These are phyloP conservation scores for Ophiorrhiza pumila DNA, from an alignment of 257 asterid genomes.

Conservation along the genomic window DNA sequence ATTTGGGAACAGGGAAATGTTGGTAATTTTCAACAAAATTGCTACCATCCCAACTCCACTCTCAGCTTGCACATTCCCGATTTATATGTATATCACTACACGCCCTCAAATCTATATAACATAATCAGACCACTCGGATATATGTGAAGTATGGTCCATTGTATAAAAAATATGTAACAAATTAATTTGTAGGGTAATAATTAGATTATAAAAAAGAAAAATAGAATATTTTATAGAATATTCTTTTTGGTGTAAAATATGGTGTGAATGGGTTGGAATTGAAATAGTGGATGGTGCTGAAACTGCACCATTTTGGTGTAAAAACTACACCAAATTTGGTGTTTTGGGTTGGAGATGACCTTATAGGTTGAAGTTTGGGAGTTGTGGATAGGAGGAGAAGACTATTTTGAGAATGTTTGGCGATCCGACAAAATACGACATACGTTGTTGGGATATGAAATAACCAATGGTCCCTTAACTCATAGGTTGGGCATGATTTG, in stretches of 20 bases:
- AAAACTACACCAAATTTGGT: too few relatives aligned
- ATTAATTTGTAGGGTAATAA: too few relatives aligned
- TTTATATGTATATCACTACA: neutral
- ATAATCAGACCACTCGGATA: slow-evolving; percentile 76
- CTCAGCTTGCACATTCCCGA: neutral
- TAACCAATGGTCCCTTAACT: too few relatives aligned
- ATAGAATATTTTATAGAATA: too few relatives aligned
- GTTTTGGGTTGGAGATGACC: slow-evolving; percentile 51
- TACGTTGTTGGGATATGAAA: slow-evolving; percentile 18
- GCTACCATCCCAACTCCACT: neutral
- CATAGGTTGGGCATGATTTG: too few relatives aligned
- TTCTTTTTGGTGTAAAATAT: too few relatives aligned
- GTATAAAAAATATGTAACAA: too few relatives aligned
- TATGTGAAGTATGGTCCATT: slow-evolving; percentile 81
- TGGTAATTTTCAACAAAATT: neutral
- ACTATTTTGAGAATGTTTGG: slow-evolving; percentile 19
- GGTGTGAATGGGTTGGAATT: too few relatives aligned
- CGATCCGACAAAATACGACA: slow-evolving; percentile 40
- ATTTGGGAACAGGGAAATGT: neutral
- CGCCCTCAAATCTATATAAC: slow-evolving; percentile 55
- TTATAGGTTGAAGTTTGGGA: slow-evolving; percentile 13
- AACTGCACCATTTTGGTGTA: too few relatives aligned
- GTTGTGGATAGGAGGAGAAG: slow-evolving; percentile 10
- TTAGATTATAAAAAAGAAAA: too few relatives aligned
- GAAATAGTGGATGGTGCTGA: too few relatives aligned